Base-by-base conservation (phyloP, 2,329 filamentous ascomycete species). In the Dactylonectria macrodidyma region DNA sequence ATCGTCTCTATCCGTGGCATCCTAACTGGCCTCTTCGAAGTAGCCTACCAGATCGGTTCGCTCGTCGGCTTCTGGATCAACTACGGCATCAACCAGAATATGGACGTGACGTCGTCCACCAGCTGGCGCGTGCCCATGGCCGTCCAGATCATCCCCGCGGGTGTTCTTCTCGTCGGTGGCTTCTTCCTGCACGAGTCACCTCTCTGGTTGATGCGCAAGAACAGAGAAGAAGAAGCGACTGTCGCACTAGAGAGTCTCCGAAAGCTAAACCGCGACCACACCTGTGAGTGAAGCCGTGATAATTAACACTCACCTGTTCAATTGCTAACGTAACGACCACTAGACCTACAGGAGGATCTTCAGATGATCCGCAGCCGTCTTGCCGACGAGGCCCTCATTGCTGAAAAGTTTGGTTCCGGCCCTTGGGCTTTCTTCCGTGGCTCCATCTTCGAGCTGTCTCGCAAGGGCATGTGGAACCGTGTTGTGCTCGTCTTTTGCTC, bases 1-100 rank as follows among this genome's bases (percentile, higher is more conserved):
- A 84, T 88, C 71, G 84, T 89, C 0, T 86, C 85, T 2, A 89
- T 86, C 60, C 85, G 90, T 72, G 89, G 89, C 72, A 81, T 88
- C 30, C 84, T 89, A 3, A 87, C 88, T 7, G 88, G 88, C 14
- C 76, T 88, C 33, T 87, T 83, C 71, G 82, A 84, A 67, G 80
- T 89, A 9, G 84, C 86, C 0, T 88, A 88, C 67, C 87, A 89
- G 68, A 84, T 86, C 6, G 88, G 87, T 1, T 78, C 79, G 1
- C 68, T 84, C 6, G 78, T 89, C 5, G 88, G 88, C 12, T 90
- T 89, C 75, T 84, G 83, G 82, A 83, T 84, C 72, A 84, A 84
- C 73, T 84, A 82, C 44, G 83, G 82, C 56, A 82, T 84, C 68
- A 81, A 81, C 62, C 76, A 81, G 65, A 79, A 82, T 71, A 80